phyloP scores from a whole-genome alignment of 1,284 basidiomycete species.

The Earliella scabrosa region DNA sequence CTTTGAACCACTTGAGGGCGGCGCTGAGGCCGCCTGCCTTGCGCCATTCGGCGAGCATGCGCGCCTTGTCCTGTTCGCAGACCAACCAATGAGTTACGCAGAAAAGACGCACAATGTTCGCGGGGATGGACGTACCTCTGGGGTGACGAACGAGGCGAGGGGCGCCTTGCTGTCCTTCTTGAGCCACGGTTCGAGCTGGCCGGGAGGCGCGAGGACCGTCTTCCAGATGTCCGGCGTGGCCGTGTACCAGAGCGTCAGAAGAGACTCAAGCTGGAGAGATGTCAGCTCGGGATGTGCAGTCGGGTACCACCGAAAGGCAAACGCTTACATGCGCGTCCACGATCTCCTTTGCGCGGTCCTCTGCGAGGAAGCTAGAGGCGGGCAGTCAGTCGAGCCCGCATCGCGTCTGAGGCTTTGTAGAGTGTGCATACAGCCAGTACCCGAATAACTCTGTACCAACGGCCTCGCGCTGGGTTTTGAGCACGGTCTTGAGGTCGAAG shows the following conservation, averaged over 20 bases:
- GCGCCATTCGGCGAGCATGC: constrained; percentile 20
- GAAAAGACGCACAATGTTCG: too few relatives aligned
- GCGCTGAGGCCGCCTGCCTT: constrained; percentile 26
- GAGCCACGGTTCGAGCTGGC: constrained; percentile 33
- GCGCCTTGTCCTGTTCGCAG: constrained; percentile 17
- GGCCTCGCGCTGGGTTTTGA: constrained; percentile 48
- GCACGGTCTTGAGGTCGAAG: constrained; percentile 22
- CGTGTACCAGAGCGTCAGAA: constrained; percentile 36
- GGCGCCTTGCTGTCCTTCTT: constrained; percentile 27
- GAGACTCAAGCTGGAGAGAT: constrained; percentile 32
- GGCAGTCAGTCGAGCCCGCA: too few relatives aligned
- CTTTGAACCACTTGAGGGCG: constrained; percentile 36
- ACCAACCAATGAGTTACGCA: background rate
- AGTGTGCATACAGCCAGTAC: constrained; percentile 36
- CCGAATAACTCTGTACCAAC: constrained; percentile 35
- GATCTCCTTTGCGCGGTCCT: constrained; percentile 34
- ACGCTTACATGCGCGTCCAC: constrained; percentile 34
- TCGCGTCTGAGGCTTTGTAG: too few relatives aligned
- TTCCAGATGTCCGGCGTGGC: constrained; percentile 30
- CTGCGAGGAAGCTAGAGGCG: constrained; percentile 30
- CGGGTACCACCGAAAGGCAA: too few relatives aligned
- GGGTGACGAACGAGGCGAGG: constrained; percentile 23
- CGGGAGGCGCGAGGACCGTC: constrained; percentile 31
- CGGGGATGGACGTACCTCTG: constrained; percentile 19
- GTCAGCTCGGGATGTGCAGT: too few relatives aligned